Conservation (phyloP, 164 flowering plant species). For the Pachysandra terminalis region DNA sequence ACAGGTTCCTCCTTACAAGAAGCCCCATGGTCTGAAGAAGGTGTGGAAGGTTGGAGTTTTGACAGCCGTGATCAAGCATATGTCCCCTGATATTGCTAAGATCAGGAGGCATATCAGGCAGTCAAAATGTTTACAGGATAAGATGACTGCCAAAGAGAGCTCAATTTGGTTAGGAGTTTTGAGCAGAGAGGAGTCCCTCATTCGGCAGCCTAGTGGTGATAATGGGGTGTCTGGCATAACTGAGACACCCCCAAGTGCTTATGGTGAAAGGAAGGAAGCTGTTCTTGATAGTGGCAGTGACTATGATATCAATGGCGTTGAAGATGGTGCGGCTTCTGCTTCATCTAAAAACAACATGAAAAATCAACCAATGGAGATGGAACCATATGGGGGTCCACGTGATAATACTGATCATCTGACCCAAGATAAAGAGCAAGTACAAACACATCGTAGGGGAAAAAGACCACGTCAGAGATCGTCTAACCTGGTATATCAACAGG, state of each 20-base stretch:
- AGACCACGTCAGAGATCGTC: constrained; percentile 24
- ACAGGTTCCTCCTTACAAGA: constrained; percentile 37
- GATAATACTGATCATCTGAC: constrained; percentile 11
- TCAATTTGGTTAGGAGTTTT: constrained; percentile 75
- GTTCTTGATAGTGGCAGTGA: constrained; percentile 56
- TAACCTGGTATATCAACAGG: constrained; percentile 17
- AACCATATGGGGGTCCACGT: constrained; percentile 9
- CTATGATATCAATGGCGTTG: constrained; percentile 71
- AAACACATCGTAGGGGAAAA: constrained; percentile 30
- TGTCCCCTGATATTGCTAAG: constrained; percentile 90
- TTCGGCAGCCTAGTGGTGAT: constrained; percentile 52
- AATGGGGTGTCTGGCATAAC: constrained; percentile 55
- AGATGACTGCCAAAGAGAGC: constrained; percentile 87
- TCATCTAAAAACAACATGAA: constrained; percentile 58
- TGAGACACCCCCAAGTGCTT: constrained; percentile 35
- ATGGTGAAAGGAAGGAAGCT: constrained; percentile 33
- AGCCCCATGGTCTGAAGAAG: constrained; percentile 49
- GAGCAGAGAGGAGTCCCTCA: constrained; percentile 54
- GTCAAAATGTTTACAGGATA: constrained; percentile 79
- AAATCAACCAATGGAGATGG: constrained; percentile 29
- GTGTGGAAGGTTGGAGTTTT: constrained; percentile 49
- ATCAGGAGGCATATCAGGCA: constrained; percentile 65
- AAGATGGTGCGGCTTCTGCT: constrained; percentile 43
- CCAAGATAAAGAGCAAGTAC: constrained; percentile 29
- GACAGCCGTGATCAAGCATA: constrained; percentile 81